phyloP scores from a whole-genome alignment of 495 filamentous ascomycete genomes.

The Aspergillus heteromorphus region DNA sequence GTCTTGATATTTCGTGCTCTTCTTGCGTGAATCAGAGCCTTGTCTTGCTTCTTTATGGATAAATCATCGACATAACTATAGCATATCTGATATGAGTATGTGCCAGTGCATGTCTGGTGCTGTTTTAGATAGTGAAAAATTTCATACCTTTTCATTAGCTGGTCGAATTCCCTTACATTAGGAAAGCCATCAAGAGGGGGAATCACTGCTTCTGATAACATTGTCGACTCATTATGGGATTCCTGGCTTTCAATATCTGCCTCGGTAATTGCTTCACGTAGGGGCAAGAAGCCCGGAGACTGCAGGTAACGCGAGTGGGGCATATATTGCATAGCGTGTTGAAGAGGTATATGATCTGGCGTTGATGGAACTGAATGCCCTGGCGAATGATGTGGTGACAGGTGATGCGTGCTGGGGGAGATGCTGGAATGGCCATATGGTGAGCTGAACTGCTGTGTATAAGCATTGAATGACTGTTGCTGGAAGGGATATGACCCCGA shows the following conservation, averaged over 20 bases:
- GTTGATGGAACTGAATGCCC: slow-evolving; percentile 31
- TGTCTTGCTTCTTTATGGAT: slow-evolving; percentile 55
- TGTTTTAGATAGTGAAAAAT: too few relatives aligned
- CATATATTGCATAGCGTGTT: slow-evolving; percentile 30
- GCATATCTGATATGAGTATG: background rate
- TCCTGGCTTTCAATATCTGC: slow-evolving; percentile 43
- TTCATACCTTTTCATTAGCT: slow-evolving; percentile 52
- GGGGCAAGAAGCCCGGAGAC: slow-evolving; percentile 30
- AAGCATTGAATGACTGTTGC: slow-evolving; percentile 33
- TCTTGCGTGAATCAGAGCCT: slow-evolving; percentile 51
- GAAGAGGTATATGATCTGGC: slow-evolving; percentile 27
- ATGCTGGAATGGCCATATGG: slow-evolving; percentile 33
- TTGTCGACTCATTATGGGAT: slow-evolving; percentile 36
- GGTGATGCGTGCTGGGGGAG: slow-evolving; percentile 24
- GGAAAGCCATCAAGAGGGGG: slow-evolving; percentile 48
- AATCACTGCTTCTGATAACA: slow-evolving; percentile 40
- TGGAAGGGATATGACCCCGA: slow-evolving; percentile 31
- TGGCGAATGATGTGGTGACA: slow-evolving; percentile 26
- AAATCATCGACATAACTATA: slow-evolving; percentile 45
- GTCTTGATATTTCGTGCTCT: slow-evolving; percentile 49
- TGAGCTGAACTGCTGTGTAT: slow-evolving; percentile 29
- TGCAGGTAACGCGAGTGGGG: slow-evolving; percentile 33
- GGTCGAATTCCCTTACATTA: slow-evolving; percentile 48
- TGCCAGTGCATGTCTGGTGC: too few relatives aligned
- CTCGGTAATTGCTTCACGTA: slow-evolving; percentile 30